Conservation (phyloP, 176 grass and related monocot species). For the Ampelocalamus luodianensis region DNA sequence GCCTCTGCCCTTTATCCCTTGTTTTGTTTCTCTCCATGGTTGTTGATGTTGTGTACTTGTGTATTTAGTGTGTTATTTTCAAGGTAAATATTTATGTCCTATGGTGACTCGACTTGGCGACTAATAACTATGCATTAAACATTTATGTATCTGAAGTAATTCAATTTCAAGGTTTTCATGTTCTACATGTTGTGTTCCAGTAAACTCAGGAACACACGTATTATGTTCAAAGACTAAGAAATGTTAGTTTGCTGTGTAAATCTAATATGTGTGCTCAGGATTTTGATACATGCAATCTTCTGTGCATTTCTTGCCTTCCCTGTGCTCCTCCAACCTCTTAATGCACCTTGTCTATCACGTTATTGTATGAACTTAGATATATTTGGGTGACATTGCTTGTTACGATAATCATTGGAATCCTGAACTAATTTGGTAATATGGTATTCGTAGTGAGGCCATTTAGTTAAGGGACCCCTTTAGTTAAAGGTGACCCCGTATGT, state of each 20-base stretch:
- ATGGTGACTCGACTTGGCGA: background rate
- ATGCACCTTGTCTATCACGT: background rate
- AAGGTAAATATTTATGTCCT: background rate
- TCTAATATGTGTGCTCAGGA: background rate
- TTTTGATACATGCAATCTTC: background rate
- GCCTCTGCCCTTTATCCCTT: background rate
- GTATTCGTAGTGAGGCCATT: background rate
- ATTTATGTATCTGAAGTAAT: background rate
- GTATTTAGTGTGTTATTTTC: background rate
- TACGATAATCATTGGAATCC: background rate
- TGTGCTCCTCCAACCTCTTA: background rate
- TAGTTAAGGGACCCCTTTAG: background rate
- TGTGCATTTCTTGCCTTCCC: background rate
- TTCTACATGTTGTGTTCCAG: conserved; percentile 4
- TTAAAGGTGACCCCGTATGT: background rate
- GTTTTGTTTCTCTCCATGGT: background rate
- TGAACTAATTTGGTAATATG: background rate
- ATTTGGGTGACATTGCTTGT: background rate
- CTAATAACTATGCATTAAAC: background rate
- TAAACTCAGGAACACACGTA: background rate
- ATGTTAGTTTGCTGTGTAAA: background rate
- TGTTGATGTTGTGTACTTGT: background rate
- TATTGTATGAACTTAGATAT: background rate
- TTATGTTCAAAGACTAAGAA: background rate
- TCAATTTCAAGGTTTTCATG: background rate